Base-by-base conservation (phyloP, 805 yeast species). In the Candida suzukii region DNA sequence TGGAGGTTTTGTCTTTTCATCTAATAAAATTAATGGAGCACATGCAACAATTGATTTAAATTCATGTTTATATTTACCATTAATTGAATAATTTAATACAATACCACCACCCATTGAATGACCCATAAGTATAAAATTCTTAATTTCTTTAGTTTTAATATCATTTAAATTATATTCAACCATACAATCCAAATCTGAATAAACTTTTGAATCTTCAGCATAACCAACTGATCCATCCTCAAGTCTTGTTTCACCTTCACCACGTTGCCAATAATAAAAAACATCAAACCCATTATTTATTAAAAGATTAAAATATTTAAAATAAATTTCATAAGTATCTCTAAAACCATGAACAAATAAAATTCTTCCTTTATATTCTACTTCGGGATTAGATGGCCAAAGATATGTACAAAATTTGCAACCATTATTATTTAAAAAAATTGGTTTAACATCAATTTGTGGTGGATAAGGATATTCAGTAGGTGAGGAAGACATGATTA, bases 41-140 rank as follows among this genome's bases (percentile, higher is more conserved):
- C 72, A 63, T 0, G 67, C 71, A 31, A 71, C 59, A 35, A 74
- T 68, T 0, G 76, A 76, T 27, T 64, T 60, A 21, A 84, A 44
- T 17, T 67, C 50, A 22, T 71, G 67, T 35, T 61, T 67, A 51
- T 69, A 61, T 44, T 65, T 71, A 2, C 90, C 90, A 26, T 56
- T 53, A 29, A 76, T 67, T 3, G 75, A 78, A 55, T 84, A 83
- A 57, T 79, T 80, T 43, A 84, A 61, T 0, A 64, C 66, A 39
- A 84, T 76, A 0, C 83, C 90, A 18, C 91, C 91, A 39, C 95
- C 95, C 90, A 85, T 83, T 10, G 88, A 83, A 48, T 80, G 87
- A 1, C 91, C 88, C 52, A 73, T 64, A 3, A 36, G 14, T 24
- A 18, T 18, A 36, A 85, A 52, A 49, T 66, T 71, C 26, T 83